Evolutionary conservation across 495 filamentous ascomycete genomes (phyloP).

Genomic region (Neurospora sp.): DNA sequence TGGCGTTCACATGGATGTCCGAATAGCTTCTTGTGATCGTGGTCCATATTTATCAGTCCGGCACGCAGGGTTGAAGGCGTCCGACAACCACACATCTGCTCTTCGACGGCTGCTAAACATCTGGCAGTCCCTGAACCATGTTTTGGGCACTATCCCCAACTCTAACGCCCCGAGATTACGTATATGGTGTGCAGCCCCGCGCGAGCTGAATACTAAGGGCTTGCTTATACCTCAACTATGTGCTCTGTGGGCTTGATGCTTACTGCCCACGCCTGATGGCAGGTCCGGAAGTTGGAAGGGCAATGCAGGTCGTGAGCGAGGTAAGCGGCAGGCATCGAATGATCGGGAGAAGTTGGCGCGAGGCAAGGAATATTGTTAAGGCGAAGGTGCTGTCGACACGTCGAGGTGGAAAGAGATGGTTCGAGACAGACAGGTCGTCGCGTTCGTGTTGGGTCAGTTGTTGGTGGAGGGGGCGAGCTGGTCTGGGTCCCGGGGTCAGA

Average conservation of each 20-base stretch:
- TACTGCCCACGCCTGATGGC: too few species aligned
- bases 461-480: background rate
- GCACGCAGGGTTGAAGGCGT: background rate
- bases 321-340: background rate
- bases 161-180: background rate
- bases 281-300: background rate
- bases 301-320: background rate
- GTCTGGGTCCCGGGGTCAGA: background rate
- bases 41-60: background rate
- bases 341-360: background rate
- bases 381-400: too few species aligned
- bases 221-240: background rate
- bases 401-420: background rate
- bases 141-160: background rate
- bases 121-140: background rate
- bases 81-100: background rate
- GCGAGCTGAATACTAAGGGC: background rate
- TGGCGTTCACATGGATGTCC: background rate
- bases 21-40: background rate
- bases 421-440: background rate
- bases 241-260: too few species aligned
- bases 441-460: background rate
- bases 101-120: background rate
- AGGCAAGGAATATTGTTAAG: background rate
- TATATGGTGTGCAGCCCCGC: background rate